Base-by-base conservation (phyloP, 345 rosid genomes). In the Sisymbrium altissimum region DNA sequence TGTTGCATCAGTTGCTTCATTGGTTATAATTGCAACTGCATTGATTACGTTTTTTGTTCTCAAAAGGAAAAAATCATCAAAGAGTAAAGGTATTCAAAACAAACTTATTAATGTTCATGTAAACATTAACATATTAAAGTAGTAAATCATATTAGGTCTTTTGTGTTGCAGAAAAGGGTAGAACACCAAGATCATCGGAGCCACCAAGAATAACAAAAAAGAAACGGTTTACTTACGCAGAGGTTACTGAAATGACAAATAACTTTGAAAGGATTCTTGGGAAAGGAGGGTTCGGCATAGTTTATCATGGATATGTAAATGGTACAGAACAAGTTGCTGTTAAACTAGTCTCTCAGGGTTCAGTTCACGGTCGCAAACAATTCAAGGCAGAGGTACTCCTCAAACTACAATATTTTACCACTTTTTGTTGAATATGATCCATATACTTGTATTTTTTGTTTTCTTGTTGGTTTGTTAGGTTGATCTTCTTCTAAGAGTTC, bases 351-450 rank as follows among this genome's bases (percentile, higher is more conserved):
- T 29, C 38, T 29, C 60, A 54, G 12, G 12, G 12, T n/a, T 54
- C 60, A 54, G 19, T 7, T 29, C 60, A 54, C 7, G 60, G 60
- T 21, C 12, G 14, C 3, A 30, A 54, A n/a, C 60, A 71, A 11
- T 71, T 71, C 41, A 61, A 48, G 54, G 68, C 75, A 25, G 75
- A 71, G 61, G 68, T 71, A 29, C 12, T 54, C 5, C 1, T 54
- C 29, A 14, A n/a, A 29, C 32, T 38, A 53, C 60, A 54, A 15
- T 14, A n/a, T 53, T 13, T 53, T 53, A 53, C 35, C 58, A 53
- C 10, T 8, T 53, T 53, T 27, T 53, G 18, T 27, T 53, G 10
- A 14, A 53, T 27, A 53, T 53, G 18, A 53, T 13, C 58, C 57
- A 53, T 14, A 25, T 27, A 27, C 6, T 25, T 13, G 36, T 25